These are phyloP conservation scores for Ormosia emarginata DNA, from an alignment of 306 rosid genomes.

Conservation along the genomic window DNA sequence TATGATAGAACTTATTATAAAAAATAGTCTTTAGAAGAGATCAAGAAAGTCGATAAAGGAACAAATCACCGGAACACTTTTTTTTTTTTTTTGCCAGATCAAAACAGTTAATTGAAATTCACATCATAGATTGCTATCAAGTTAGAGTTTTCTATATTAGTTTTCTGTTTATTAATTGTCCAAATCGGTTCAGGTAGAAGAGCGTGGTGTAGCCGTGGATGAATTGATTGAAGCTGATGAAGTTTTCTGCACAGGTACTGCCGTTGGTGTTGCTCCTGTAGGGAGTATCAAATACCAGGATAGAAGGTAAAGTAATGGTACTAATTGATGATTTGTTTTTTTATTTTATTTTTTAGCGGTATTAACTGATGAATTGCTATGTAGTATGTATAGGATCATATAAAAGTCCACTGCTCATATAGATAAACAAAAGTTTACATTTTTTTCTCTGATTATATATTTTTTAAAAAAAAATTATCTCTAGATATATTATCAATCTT, in stretches of 20 bases:
- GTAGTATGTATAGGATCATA: not conserved
- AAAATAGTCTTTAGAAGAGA: not conserved
- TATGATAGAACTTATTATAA: not conserved
- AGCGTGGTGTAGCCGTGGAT: conserved; percentile 46
- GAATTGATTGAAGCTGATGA: conserved; percentile 76
- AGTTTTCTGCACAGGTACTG: conserved; percentile 95
- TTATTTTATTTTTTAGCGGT: too few relatives aligned
- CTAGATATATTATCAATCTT: not conserved
- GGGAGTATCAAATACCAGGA: conserved; percentile 56
- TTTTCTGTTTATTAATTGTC: not conserved
- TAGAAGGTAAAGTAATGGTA: conserved; percentile 41
- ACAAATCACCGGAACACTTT: not conserved
- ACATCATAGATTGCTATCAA: not conserved
- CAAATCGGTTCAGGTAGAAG: conserved; percentile 60
- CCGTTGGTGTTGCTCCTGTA: conserved; percentile 80
- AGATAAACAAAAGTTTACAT: not conserved
- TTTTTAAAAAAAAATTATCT: not conserved
- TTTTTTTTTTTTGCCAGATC: not conserved
- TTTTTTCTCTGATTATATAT: not conserved
- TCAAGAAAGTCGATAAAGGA: not conserved
- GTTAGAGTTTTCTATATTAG: not conserved
- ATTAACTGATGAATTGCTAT: not conserved
- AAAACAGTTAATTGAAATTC: not conserved
- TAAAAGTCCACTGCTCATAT: not conserved
- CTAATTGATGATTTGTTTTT: too few relatives aligned